These are phyloP conservation scores for Pezicula rhizophila DNA, from an alignment of 2,329 filamentous ascomycete genomes.

Conservation along the genomic window DNA sequence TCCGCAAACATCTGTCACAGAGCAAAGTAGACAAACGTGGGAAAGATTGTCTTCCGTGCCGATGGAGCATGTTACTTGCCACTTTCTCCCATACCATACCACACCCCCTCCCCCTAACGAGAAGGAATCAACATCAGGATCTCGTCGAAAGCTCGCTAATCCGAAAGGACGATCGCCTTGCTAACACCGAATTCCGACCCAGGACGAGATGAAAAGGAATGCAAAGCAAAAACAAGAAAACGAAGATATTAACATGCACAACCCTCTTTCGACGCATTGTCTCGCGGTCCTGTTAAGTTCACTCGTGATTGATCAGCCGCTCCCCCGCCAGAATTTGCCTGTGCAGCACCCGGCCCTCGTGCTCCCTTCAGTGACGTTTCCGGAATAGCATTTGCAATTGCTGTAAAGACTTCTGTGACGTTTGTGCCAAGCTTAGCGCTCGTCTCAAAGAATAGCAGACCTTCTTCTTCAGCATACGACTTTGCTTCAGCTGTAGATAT, in stretches of 20 bases:
- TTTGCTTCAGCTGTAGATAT: slow-evolving; percentile 87
- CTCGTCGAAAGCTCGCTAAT: slow-evolving; percentile 11
- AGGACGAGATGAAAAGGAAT: slow-evolving; percentile 12
- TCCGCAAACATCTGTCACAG: not conserved
- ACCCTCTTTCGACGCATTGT: slow-evolving; percentile 76
- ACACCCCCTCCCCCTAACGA: slow-evolving; percentile 7
- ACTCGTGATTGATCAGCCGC: slow-evolving; percentile 68
- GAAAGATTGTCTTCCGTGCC: not conserved
- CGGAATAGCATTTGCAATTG: slow-evolving; percentile 95
- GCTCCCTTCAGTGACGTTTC: slow-evolving; percentile 92
- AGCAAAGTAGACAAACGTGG: not conserved
- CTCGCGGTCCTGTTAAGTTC: slow-evolving; percentile 69
- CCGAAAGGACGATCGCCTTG: slow-evolving; percentile 13
- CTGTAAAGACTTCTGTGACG: slow-evolving; percentile 93
- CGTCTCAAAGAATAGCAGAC: slow-evolving; percentile 93
- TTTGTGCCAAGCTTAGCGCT: slow-evolving; percentile 95
- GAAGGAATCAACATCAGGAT: slow-evolving; percentile 20
- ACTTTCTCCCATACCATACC: no score
- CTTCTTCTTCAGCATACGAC: slow-evolving; percentile 90
- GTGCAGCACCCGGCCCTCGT: slow-evolving; percentile 60
- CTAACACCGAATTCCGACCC: slow-evolving; percentile 15
- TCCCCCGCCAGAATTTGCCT: slow-evolving; percentile 47
- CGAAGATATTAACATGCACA: slow-evolving; percentile 66
- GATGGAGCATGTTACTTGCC: not conserved
- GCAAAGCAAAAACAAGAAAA: slow-evolving; percentile 7